These are phyloP conservation scores for Penicillium sp. DNA, from an alignment of 2,329 filamentous ascomycete genomes.

Conservation along the genomic window DNA sequence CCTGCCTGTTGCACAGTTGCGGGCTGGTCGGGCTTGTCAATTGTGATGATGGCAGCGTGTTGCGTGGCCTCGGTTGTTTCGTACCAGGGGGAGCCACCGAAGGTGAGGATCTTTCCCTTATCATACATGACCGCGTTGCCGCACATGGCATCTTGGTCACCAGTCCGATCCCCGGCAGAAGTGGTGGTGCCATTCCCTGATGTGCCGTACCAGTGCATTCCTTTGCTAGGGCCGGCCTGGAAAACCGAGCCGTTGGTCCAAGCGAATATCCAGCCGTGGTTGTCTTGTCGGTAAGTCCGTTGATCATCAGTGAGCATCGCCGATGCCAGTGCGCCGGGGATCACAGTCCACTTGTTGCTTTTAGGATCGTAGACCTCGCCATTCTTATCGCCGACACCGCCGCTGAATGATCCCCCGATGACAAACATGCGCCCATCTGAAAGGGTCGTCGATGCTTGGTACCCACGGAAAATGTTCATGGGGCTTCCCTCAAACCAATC, in stretches of 20 bases:
- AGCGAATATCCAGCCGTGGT: slow-evolving; percentile 55
- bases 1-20: slow-evolving; percentile 34
- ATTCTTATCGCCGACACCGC: slow-evolving; percentile 52
- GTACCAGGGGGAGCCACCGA: slow-evolving; percentile 55
- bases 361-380: slow-evolving; percentile 55
- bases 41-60: slow-evolving; percentile 52
- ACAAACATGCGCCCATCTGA: slow-evolving; percentile 57
- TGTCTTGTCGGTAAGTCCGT: slow-evolving; percentile 45
- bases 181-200: slow-evolving; percentile 44
- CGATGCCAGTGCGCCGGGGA: slow-evolving; percentile 47
- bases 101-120: slow-evolving; percentile 56
- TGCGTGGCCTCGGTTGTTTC: slow-evolving; percentile 41
- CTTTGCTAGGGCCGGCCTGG: slow-evolving; percentile 55
- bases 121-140: slow-evolving; percentile 60
- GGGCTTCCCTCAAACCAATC: no score
- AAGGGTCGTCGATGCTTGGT: slow-evolving; percentile 52
- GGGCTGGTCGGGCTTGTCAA: slow-evolving; percentile 38
- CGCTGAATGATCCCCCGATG: slow-evolving; percentile 59
- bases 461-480: slow-evolving; percentile 53
- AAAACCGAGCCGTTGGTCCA: slow-evolving; percentile 53
- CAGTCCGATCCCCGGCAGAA: slow-evolving; percentile 45
- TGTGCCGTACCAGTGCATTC: slow-evolving; percentile 61
- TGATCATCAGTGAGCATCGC: slow-evolving; percentile 53
- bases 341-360: slow-evolving; percentile 53
- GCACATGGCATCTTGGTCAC: slow-evolving; percentile 54